Percentiles rank a stretch among this genome's conserved stretches.
Evolutionary conservation across 192 early-diverging fungal species (phyloP).

Genomic region (Dimargaris cristalligena): DNA sequence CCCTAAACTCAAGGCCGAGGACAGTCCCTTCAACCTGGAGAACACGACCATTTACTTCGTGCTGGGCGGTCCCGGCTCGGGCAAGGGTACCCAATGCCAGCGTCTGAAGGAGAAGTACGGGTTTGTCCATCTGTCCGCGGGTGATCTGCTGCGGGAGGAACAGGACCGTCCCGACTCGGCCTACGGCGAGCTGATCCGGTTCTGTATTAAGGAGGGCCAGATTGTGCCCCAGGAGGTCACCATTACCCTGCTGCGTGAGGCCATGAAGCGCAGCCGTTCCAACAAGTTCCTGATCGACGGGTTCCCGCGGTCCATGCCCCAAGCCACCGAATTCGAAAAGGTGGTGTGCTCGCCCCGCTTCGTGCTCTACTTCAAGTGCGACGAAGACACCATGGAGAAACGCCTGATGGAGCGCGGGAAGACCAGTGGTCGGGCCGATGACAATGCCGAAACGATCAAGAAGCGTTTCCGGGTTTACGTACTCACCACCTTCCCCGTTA

Average conservation of each 20-base stretch:
- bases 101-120: conserved; percentile 76
- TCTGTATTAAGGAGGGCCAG: conserved; percentile 79
- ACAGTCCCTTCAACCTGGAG: conserved; percentile 22
- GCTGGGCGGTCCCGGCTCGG: conserved; percentile 72
- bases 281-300: conserved; percentile 88
- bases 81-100: conserved; percentile 92
- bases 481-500: conserved; percentile 82
- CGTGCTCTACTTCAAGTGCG: conserved; percentile 88
- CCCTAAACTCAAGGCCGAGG: background rate
- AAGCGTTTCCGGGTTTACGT: conserved; percentile 82
- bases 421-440: conserved; percentile 82
- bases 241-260: conserved; percentile 74
- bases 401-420: conserved; percentile 87
- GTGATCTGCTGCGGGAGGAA: conserved; percentile 88
- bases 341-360: conserved; percentile 51
- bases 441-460: conserved; percentile 89
- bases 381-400: conserved; percentile 78
- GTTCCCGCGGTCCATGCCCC: conserved; percentile 87
- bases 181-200: conserved; percentile 82
- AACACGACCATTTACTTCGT: conserved; percentile 76
- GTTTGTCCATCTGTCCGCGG: conserved; percentile 92
- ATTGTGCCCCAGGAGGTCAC: conserved; percentile 96
- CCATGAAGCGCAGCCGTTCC: conserved; percentile 54
- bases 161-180: conserved; percentile 62
- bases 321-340: conserved; percentile 87